phyloP scores from a whole-genome alignment of 2,329 filamentous ascomycete genomes.

The Fusarium tanahbumbuense region DNA sequence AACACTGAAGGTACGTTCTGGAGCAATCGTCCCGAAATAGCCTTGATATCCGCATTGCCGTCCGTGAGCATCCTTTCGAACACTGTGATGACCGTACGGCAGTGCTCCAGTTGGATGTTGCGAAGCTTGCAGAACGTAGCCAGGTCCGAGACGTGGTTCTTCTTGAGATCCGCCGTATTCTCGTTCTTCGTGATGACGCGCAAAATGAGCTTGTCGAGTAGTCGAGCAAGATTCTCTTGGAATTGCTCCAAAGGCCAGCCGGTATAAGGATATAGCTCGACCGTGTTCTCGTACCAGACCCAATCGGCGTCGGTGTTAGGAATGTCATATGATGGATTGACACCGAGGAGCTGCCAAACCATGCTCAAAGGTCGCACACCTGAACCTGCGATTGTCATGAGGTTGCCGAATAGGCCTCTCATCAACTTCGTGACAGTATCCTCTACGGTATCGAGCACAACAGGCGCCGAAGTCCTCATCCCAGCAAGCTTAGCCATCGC shows the following conservation, averaged over 20 bases:
- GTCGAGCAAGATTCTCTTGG: not conserved
- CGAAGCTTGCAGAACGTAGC: conserved; percentile 9
- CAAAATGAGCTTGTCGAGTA: conserved; percentile 26
- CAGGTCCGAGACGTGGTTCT: not conserved
- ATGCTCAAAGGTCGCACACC: conserved; percentile 20
- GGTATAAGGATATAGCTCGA: conserved; percentile 19
- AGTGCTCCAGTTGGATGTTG: conserved; percentile 24
- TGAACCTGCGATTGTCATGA: conserved; percentile 18
- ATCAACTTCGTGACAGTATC: conserved; percentile 15
- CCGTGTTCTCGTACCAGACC: conserved; percentile 22
- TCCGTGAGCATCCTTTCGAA: conserved; percentile 20
- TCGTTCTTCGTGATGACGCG: conserved; percentile 16
- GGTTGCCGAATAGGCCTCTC: conserved; percentile 14
- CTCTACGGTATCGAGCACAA: conserved; percentile 3
- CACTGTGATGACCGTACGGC: not conserved
- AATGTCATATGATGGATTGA: conserved; percentile 6
- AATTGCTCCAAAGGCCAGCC: conserved; percentile 20
- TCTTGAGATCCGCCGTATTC: not conserved
- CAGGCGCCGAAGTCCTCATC: conserved; percentile 5
- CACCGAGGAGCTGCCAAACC: conserved; percentile 16
- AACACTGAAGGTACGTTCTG: not conserved
- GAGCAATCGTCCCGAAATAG: not conserved
- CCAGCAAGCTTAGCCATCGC: conserved; percentile 17
- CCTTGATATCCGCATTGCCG: fast-evolving
- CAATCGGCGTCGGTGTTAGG: not conserved